phyloP scores from a whole-genome alignment of 768 basidiomycete species.

The Gloeophyllum trabeum region DNA sequence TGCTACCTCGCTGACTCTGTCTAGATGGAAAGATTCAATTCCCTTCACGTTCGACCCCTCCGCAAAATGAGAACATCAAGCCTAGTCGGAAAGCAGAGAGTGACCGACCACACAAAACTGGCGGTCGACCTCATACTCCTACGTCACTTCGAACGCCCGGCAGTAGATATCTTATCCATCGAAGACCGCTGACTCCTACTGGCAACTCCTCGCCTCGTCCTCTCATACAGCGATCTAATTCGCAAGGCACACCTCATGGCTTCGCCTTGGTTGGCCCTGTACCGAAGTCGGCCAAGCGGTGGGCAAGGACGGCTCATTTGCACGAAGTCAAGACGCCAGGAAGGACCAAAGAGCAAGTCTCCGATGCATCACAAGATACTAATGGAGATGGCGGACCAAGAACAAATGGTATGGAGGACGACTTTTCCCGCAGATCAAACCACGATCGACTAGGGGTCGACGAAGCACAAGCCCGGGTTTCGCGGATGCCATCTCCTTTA shows the following conservation, averaged over 20 bases:
- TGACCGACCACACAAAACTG: no score
- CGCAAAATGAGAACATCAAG: not conserved
- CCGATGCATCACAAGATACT: no score
- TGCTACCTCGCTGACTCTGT: constrained; percentile 3
- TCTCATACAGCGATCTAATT: constrained; percentile 32
- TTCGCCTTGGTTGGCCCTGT: constrained; percentile 20
- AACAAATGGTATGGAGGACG: not conserved
- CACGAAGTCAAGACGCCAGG: constrained; percentile 39
- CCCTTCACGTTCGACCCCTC: not conserved
- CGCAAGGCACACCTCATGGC: constrained; percentile 21
- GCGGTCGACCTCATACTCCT: constrained; percentile 3
- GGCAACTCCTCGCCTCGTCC: constrained; percentile 18
- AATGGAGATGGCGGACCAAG: not conserved
- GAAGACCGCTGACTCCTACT: constrained; percentile 6
- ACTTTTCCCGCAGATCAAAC: not conserved
- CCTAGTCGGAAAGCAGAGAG: no score
- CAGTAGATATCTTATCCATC: not conserved
- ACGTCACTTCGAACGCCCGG: not conserved
- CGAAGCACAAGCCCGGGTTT: not conserved
- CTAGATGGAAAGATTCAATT: constrained; percentile 5
- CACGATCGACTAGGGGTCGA: no score
- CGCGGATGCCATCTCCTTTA: not conserved
- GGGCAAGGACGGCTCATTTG: constrained; percentile 58
- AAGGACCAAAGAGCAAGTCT: not conserved
- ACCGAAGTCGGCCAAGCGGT: constrained; percentile 38